Conservation (phyloP, 1,139 yeast species). For the Hemisphaericaspora subhashii region DNA sequence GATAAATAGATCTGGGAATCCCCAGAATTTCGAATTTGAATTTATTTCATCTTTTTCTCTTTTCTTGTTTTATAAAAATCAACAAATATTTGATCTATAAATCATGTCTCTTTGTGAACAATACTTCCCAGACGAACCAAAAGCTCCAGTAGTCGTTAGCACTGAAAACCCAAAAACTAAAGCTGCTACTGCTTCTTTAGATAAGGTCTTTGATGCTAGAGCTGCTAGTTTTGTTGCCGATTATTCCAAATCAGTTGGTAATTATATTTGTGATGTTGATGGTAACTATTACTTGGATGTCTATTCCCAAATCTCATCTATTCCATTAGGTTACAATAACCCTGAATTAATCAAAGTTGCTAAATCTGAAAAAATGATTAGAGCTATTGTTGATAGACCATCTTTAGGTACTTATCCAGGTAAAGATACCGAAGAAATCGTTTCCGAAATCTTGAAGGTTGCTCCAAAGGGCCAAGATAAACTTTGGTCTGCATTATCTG, state of each 20-base stretch:
- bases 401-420: constrained; percentile 79
- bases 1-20: constrained; percentile 2
- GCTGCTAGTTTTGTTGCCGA: constrained; percentile 71
- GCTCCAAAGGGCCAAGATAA: constrained; percentile 72
- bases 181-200: constrained; percentile 46
- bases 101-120: constrained; percentile 45
- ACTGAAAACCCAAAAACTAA: constrained; percentile 52
- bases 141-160: constrained; percentile 54
- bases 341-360: constrained; percentile 66
- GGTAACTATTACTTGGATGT: constrained; percentile 69
- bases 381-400: constrained; percentile 73
- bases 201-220: constrained; percentile 60
- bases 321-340: constrained; percentile 78
- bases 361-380: constrained; percentile 60
- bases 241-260: constrained; percentile 66
- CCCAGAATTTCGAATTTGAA: neutral
- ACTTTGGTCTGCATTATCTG: constrained; percentile 76
- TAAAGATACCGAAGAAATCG: constrained; percentile 56
- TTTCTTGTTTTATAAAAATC: neutral
- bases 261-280: constrained; percentile 70
- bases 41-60: neutral
- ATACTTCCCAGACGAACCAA: constrained; percentile 71
- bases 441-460: constrained; percentile 55
- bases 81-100: neutral
- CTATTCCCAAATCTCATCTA: constrained; percentile 77